Percentiles rank a stretch among this genome's conserved stretches.
Conservation (phyloP, 495 filamentous ascomycete species). For the Penicillium soppii region DNA sequence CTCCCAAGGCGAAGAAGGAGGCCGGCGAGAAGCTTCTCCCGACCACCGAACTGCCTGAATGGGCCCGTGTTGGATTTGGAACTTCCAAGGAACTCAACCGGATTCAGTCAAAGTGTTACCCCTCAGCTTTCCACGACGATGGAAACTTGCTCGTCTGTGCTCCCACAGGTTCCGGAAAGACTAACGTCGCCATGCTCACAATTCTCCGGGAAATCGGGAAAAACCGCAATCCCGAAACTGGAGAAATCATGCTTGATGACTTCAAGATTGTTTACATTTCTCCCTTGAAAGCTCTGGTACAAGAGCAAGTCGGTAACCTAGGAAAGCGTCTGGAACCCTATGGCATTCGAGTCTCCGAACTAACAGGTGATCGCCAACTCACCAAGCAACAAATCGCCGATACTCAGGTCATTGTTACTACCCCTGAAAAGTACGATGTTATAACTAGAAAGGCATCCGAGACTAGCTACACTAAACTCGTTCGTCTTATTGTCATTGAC, state of each 20-base stretch:
- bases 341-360: conserved; percentile 86
- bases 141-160: conserved; percentile 98
- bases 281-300: conserved; percentile 93
- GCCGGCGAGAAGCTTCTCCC: conserved; percentile 77
- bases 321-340: conserved; percentile 87
- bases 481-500: conserved; percentile 92
- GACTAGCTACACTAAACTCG: conserved; percentile 93
- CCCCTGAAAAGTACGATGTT: conserved; percentile 98
- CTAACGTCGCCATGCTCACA: conserved; percentile 96
- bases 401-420: conserved; percentile 98
- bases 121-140: conserved; percentile 88
- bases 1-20: conserved; percentile 79
- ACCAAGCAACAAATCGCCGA: conserved; percentile 98
- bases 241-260: conserved; percentile 88
- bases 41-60: conserved; percentile 85
- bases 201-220: conserved; percentile 97
- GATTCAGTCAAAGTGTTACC: conserved; percentile 90
- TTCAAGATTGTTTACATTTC: conserved; percentile 99
- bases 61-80: conserved; percentile 85
- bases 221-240: conserved; percentile 79
- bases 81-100: conserved; percentile 81
- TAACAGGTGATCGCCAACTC: conserved; percentile 96
- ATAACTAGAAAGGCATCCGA: conserved; percentile 98
- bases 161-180: conserved; percentile 96
- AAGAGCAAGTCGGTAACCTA: conserved; percentile 97